Evolutionary conservation across 2,329 filamentous ascomycete species (phyloP), one percentile per base, ranked within the genome.

Genomic region (Epichloe sibirici): DNA sequence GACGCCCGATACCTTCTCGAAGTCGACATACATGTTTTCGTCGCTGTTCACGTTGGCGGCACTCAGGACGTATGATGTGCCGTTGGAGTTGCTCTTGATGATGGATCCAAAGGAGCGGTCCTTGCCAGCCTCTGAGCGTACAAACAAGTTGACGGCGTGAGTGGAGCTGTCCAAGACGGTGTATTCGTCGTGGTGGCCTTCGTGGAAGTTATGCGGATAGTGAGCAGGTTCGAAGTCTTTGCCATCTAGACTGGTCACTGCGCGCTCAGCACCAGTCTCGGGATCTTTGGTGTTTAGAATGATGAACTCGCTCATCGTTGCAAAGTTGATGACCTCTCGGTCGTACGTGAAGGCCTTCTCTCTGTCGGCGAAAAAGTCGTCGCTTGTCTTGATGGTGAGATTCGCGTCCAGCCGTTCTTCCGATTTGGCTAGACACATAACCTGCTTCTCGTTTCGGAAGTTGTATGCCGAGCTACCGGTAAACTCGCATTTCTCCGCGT

Each of bases 21-120:
- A 98, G 65, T 98, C 93, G 45, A 95, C 91, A 62, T 84, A 96
- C 44, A 84, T 90, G 2, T 66, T 60, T 12, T 77, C 72, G 63
- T 96, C 83, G 59, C 88, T 81, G 68, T 97, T 96, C 63, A 97
- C 89, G 21, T 81, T 81, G 48, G 80, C 74, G 25, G 93, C 75
- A 67, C 88, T 94, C 57, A 95, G 73, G 12, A 95, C 88, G 63
- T 96, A 98, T 1, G 87, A 93, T 0, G 93, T 98, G 51, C 93
- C 93, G 64, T 98, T 97, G 61, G 90, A 96, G 72, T 98, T 98
- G 64, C 90, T 96, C 79, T 97, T 98, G 69, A 98, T 82, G 60
- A 98, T 88, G 25, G 86, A 85, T 39, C 93, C 93, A 61, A 87
- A 90, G 55, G 86, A 80, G 49, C 78, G 80, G 17, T 81, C 84